phyloP scores from a whole-genome alignment of 2,329 filamentous ascomycete genomes.

The Fusarium sp. region DNA sequence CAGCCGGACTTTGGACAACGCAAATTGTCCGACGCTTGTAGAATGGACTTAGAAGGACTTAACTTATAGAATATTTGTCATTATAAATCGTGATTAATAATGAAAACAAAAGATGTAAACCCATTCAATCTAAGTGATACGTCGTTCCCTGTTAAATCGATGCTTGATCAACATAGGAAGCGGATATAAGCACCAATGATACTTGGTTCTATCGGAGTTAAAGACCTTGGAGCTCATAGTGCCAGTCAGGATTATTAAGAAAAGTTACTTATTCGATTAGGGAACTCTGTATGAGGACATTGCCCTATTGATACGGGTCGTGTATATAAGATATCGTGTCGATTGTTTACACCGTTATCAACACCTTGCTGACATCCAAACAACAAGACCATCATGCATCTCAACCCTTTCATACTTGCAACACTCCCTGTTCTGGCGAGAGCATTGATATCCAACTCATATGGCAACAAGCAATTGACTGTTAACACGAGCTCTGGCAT shows the following conservation, averaged over 20 bases:
- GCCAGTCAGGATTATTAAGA: background rate
- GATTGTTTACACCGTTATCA: too few species aligned
- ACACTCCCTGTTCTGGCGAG: background rate
- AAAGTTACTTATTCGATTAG: accelerated
- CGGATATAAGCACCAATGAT: background rate
- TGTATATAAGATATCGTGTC: background rate
- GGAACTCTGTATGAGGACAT: background rate
- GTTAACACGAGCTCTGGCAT: slow-evolving; percentile 30
- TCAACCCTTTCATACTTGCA: background rate
- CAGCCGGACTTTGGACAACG: slow-evolving; percentile 26
- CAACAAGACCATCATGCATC: background rate
- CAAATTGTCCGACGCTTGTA: slow-evolving; percentile 9
- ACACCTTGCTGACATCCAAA: too few species aligned
- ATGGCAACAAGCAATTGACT: accelerated
- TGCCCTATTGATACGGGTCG: accelerated
- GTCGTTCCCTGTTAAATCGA: too few species aligned
- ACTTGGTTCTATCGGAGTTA: slow-evolving; percentile 20
- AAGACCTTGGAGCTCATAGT: too few species aligned
- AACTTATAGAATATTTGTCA: background rate
- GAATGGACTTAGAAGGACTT: background rate
- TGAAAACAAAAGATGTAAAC: background rate
- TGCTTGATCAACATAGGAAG: background rate
- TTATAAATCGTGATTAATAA: background rate
- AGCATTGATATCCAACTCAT: background rate
- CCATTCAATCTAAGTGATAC: background rate